A percentile compares a stretch with the other conserved stretches of the same genome.
Evolutionary conservation across 495 filamentous ascomycete species (phyloP).

Genomic region (Lasiosphaeriaceae sp.): DNA sequence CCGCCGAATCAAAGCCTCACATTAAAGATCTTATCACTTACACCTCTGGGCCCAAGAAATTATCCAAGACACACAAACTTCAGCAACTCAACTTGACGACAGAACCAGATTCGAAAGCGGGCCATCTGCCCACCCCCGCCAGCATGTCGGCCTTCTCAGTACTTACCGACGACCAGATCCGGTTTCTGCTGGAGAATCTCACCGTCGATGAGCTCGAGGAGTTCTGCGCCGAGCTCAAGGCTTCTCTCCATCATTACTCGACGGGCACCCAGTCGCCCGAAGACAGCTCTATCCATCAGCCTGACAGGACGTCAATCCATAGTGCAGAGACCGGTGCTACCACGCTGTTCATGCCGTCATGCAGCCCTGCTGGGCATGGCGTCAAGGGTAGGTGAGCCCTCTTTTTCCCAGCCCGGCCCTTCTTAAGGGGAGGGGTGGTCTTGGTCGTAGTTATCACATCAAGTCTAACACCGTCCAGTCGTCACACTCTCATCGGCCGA

Average conservation of each 20-base stretch:
- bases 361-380: constrained; percentile 41
- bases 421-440: too few species aligned
- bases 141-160: constrained; percentile 70
- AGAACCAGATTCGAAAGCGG: not conserved
- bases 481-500: constrained; percentile 32
- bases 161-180: constrained; percentile 68
- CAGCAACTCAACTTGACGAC: not conserved
- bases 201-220: constrained; percentile 61
- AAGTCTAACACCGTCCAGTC: constrained; percentile 28
- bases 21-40: too few species aligned
- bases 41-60: too few species aligned
- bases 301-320: constrained; percentile 67
- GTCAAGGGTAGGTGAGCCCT: constrained; percentile 41
- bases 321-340: constrained; percentile 64
- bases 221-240: constrained; percentile 62
- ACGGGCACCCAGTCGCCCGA: constrained; percentile 54
- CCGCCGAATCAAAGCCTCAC: too few species aligned
- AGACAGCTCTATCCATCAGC: constrained; percentile 59
- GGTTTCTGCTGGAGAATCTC: constrained; percentile 66
- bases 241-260: constrained; percentile 79
- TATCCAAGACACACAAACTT: too few species aligned
- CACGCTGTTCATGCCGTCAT: constrained; percentile 90
- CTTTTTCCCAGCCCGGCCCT: not conserved
- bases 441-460: too few species aligned
- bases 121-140: not conserved